A percentile compares a stretch with the other conserved stretches of the same genome.
Evolutionary conservation across 2,329 filamentous ascomycete genomes (phyloP).

Genomic region (Coniochaeta sp.): DNA sequence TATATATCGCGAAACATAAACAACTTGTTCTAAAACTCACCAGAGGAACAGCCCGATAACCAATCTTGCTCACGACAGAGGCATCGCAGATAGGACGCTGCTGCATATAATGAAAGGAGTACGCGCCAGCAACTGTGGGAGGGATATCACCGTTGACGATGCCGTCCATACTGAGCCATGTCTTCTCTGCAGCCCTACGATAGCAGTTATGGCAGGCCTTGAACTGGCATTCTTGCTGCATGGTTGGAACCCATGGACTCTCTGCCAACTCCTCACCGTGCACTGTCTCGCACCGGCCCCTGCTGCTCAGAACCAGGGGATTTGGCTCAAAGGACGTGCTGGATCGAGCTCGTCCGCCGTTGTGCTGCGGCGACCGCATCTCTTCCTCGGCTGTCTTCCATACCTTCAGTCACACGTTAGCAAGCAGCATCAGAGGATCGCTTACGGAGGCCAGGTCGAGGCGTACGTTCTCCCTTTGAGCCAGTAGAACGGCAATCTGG

Average conservation of each 20-base stretch:
- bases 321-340: background rate
- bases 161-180: conserved; percentile 41
- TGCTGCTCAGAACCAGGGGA: background rate
- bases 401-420: background rate
- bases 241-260: conserved; percentile 14
- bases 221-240: conserved; percentile 37
- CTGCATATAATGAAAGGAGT: conserved; percentile 38
- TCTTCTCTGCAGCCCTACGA: conserved; percentile 31
- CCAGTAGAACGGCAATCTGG: conserved; percentile 39
- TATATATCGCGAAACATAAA: too few relatives aligned
- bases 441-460: background rate
- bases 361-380: background rate
- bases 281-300: background rate
- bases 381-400: background rate
- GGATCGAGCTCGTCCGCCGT: background rate
- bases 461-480: conserved; percentile 41
- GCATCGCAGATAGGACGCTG: conserved; percentile 35
- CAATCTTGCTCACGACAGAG: conserved; percentile 29
- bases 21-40: conserved; percentile 18
- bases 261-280: background rate
- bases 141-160: conserved; percentile 41
- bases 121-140: conserved; percentile 41
- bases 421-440: background rate
- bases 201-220: conserved; percentile 44
- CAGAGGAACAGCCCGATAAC: conserved; percentile 26